Evolutionary conservation across 345 rosid species (phyloP).

Genomic region (Kandelia obovata): DNA sequence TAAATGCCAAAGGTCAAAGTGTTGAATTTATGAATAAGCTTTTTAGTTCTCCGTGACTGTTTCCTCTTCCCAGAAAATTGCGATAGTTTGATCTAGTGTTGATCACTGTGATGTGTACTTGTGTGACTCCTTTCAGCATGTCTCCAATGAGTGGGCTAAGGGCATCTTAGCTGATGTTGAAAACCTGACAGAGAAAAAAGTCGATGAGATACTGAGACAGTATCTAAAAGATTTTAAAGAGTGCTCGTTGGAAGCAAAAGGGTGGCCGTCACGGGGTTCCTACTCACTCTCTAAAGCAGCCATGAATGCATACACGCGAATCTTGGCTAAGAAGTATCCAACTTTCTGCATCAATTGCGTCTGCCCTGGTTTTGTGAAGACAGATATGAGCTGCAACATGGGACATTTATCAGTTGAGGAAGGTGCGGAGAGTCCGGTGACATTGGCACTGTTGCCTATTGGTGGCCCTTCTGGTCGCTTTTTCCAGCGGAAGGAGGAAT

Average conservation of each 20-base stretch:
- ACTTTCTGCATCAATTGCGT: constrained; percentile 6
- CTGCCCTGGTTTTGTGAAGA: constrained; percentile 1
- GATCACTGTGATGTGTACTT: not conserved
- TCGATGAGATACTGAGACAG: not conserved
- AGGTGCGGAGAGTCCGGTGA: not conserved
- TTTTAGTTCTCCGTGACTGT: too few species aligned
- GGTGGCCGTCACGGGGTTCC: not conserved
- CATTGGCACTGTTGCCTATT: not conserved
- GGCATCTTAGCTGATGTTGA: not conserved
- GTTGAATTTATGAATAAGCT: too few species aligned
- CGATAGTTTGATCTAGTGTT: not conserved
- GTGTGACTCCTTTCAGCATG: not conserved
- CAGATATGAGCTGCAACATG: not conserved
- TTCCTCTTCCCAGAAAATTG: too few species aligned
- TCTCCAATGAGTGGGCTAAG: constrained; percentile 5
- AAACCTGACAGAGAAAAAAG: not conserved
- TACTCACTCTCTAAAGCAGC: constrained; percentile 1
- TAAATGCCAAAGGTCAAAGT: too few species aligned
- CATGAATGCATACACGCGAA: constrained; percentile 4
- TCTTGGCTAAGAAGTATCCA: not conserved
- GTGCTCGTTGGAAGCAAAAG: not conserved
- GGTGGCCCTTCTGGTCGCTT: constrained; percentile 6
- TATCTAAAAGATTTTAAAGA: constrained; percentile 1
- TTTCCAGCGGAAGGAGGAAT: not conserved
- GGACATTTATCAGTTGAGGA: not conserved